Evolutionary conservation across 2,329 filamentous ascomycete species (phyloP).

Genomic region (Macrophomina phaseolina): DNA sequence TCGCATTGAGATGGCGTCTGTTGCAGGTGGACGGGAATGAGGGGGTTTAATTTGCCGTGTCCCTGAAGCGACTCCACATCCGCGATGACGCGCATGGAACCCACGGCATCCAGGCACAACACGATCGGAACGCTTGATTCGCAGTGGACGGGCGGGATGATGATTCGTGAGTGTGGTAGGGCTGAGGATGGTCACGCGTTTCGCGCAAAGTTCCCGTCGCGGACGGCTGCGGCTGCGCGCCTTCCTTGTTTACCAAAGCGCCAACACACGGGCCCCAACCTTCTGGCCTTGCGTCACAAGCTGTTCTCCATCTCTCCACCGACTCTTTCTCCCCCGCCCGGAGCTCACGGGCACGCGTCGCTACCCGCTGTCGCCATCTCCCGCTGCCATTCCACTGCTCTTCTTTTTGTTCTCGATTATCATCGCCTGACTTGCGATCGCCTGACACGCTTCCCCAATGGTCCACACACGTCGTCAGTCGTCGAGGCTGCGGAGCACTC

Average conservation of each 20-base stretch:
- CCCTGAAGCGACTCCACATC: constrained; percentile 13
- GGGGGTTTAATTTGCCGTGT: constrained; percentile 1
- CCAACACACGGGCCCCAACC: constrained; percentile 16
- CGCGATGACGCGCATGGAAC: constrained; percentile 14
- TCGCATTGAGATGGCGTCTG: background rate
- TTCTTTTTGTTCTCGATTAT: background rate
- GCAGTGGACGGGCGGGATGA: constrained; percentile 10
- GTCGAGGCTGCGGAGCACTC: constrained; percentile 24
- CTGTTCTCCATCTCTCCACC: constrained; percentile 9
- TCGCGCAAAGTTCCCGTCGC: background rate
- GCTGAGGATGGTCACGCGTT: constrained; percentile 3
- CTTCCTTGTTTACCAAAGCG: constrained; percentile 19
- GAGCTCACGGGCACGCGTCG: background rate
- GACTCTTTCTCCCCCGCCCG: background rate
- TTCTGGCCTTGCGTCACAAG: constrained; percentile 11
- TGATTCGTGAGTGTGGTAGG: constrained; percentile 17
- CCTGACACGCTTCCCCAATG: constrained; percentile 13
- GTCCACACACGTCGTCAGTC: constrained; percentile 21
- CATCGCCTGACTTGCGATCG: background rate
- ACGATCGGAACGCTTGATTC: background rate
- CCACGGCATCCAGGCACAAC: constrained; percentile 15
- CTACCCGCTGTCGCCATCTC: background rate
- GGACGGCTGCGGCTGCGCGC: background rate
- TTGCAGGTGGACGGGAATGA: constrained; percentile 6
- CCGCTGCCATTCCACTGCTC: background rate